Evolutionary conservation across 2,329 filamentous ascomycete genomes (phyloP).

Genomic region (Aspergillus novofumigatus): DNA sequence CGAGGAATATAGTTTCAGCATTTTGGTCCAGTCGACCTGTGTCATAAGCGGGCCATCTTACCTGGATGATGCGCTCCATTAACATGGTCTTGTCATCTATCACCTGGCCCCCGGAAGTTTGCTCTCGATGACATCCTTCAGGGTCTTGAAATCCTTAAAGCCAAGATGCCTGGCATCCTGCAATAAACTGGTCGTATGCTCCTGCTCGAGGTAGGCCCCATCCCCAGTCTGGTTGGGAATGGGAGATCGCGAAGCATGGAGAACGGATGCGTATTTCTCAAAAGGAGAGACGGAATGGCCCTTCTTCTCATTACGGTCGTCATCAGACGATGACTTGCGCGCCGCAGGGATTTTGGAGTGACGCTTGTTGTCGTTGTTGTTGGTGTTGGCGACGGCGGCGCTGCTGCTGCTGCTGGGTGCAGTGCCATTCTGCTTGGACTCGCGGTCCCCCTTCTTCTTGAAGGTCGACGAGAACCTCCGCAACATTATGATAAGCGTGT

Average conservation of each 20-base stretch:
- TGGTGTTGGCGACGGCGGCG: constrained; percentile 18
- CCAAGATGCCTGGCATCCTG: constrained; percentile 57
- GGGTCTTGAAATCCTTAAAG: constrained; percentile 58
- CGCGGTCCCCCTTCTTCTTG: constrained; percentile 35
- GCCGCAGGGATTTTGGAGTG: constrained; percentile 28
- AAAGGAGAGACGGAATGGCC: constrained; percentile 40
- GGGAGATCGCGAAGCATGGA: constrained; percentile 56
- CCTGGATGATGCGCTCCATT: constrained; percentile 67
- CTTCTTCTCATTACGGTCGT: constrained; percentile 33
- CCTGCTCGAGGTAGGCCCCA: constrained; percentile 54
- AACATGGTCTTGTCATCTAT: constrained; percentile 73
- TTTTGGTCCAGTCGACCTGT: not conserved
- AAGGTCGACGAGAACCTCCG: constrained; percentile 39
- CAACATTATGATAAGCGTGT: constrained; percentile 30
- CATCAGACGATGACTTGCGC: constrained; percentile 22
- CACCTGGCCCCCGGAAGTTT: constrained; percentile 59
- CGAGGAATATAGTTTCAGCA: not conserved
- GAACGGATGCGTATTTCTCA: constrained; percentile 43
- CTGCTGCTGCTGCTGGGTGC: constrained; percentile 22
- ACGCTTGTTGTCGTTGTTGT: constrained; percentile 25
- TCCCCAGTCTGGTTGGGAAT: constrained; percentile 61
- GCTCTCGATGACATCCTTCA: constrained; percentile 57
- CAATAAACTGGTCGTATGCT: constrained; percentile 50
- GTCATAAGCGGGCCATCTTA: constrained; percentile 16
- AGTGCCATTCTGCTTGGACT: constrained; percentile 28